Conservation (phyloP, 257 asterid species). For the Nicotiana benthamiana region DNA sequence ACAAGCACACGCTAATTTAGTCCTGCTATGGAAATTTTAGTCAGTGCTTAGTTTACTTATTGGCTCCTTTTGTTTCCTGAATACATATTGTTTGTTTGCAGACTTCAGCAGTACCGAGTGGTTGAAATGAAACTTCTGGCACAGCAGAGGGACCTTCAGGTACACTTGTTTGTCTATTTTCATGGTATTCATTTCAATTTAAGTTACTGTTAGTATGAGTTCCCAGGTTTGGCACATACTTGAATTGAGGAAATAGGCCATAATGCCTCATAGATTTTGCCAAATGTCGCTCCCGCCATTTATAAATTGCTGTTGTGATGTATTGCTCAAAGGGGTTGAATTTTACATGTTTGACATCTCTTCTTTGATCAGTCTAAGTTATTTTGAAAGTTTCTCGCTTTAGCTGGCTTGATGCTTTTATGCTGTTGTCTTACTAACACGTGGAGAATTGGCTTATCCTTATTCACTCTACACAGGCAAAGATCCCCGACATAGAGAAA, state of each 20-base stretch:
- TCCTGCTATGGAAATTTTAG: neutral
- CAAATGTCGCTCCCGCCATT: neutral
- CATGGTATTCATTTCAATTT: neutral
- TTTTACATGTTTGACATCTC: neutral
- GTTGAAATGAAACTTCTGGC: constrained; percentile 61
- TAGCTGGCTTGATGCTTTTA: neutral
- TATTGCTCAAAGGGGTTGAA: neutral
- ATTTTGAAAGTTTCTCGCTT: neutral
- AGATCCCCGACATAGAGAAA: constrained; percentile 91
- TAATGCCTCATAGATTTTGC: neutral
- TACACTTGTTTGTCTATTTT: constrained; percentile 14
- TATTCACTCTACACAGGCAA: constrained; percentile 43
- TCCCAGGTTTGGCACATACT: neutral
- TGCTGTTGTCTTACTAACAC: neutral
- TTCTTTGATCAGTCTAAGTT: neutral
- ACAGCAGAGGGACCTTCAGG: constrained; percentile 60
- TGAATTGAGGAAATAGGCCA: neutral
- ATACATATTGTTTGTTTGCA: constrained; percentile 7
- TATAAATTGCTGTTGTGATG: neutral
- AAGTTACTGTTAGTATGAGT: neutral
- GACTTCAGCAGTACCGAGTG: constrained; percentile 52
- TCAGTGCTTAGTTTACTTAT: neutral
- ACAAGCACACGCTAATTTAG: neutral
- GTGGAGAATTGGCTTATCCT: neutral
- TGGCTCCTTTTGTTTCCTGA: neutral